These are phyloP conservation scores for Furcasterigmium furcatum DNA, from an alignment of 2,329 filamentous ascomycete genomes.

Conservation along the genomic window DNA sequence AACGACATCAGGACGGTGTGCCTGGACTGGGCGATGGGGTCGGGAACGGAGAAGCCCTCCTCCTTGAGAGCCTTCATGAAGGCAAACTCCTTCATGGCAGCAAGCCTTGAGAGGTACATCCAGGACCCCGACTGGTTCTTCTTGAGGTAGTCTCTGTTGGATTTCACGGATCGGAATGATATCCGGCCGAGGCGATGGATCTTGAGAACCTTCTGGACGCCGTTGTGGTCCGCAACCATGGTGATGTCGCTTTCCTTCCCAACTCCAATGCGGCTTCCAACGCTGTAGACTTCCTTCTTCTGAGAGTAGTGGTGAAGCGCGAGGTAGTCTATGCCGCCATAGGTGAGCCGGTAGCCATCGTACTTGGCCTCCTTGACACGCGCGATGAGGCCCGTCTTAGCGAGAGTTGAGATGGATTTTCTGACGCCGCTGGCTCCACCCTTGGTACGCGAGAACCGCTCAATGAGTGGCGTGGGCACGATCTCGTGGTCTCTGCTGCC, in stretches of 20 bases:
- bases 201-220: conserved; percentile 81
- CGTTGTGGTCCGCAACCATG: conserved; percentile 79
- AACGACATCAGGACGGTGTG: conserved; percentile 97
- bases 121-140: conserved; percentile 78
- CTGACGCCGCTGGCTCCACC: conserved; percentile 77
- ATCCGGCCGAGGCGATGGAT: conserved; percentile 95
- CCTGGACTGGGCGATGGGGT: conserved; percentile 82
- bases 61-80: conserved; percentile 87
- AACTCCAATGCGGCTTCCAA: conserved; percentile 91
- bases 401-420: conserved; percentile 82
- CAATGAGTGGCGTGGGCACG: conserved; percentile 86
- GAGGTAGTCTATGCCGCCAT: conserved; percentile 97
- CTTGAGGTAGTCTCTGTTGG: conserved; percentile 91
- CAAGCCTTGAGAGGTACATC: conserved; percentile 96
- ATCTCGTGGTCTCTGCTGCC: conserved; percentile 97
- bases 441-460: conserved; percentile 76
- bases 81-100: conserved; percentile 89
- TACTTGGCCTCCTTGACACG: conserved; percentile 95
- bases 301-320: conserved; percentile 86
- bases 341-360: conserved; percentile 94
- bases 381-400: conserved; percentile 88
- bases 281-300: conserved; percentile 78
- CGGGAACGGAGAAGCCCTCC: conserved; percentile 86
- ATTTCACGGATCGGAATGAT: conserved; percentile 93
- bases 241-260: conserved; percentile 98